These are phyloP conservation scores for Solanum hybrid DNA, from an alignment of 305 asterid genomes.

Conservation along the genomic window DNA sequence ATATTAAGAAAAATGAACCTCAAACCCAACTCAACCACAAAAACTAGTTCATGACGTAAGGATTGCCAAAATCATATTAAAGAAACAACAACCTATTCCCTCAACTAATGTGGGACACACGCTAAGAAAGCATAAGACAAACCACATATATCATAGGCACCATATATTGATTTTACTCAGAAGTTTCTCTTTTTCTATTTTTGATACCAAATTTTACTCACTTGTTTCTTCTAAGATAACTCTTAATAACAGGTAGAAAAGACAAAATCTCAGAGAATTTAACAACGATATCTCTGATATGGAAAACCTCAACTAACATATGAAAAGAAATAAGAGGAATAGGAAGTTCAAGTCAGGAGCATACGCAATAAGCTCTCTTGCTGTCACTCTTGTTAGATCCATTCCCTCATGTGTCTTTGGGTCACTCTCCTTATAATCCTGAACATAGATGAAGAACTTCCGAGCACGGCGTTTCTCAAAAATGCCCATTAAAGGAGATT, in stretches of 20 bases:
- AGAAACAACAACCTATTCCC: neutral
- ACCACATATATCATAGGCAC: neutral
- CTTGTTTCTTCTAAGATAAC: neutral
- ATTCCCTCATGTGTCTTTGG: slow-evolving; percentile 92
- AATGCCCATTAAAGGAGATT: slow-evolving; percentile 94
- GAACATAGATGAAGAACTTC: slow-evolving; percentile 89
- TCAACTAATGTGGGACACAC: neutral
- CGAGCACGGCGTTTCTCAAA: slow-evolving; percentile 96
- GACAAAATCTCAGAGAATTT: neutral
- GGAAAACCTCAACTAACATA: neutral
- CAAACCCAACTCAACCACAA: neutral
- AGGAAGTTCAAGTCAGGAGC: slow-evolving; percentile 7
- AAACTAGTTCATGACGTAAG: neutral
- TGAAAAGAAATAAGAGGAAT: neutral
- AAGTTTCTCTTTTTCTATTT: neutral
- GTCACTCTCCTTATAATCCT: slow-evolving; percentile 70
- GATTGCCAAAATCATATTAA: neutral
- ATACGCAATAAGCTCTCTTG: slow-evolving; percentile 80
- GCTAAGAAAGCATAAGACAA: neutral
- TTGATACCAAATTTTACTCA: neutral
- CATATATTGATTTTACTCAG: neutral
- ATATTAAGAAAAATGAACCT: neutral
- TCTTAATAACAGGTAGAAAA: neutral
- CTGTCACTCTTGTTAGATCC: slow-evolving; percentile 76
- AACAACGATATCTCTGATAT: neutral